Evolutionary conservation across 2,329 filamentous ascomycete species (phyloP).

Genomic region (Sphaerulina vaccinii): DNA sequence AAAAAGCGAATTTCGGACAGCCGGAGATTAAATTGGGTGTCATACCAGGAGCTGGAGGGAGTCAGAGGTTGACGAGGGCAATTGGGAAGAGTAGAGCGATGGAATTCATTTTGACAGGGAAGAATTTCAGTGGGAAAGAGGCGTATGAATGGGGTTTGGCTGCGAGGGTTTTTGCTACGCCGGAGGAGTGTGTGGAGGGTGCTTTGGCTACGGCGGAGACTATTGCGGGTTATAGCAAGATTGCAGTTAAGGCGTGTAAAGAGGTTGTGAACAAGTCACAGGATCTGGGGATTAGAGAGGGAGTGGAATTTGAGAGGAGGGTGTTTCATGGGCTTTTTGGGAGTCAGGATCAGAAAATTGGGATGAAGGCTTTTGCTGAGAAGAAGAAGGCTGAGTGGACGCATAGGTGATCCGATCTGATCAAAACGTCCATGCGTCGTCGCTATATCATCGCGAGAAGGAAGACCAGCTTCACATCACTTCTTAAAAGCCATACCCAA

Average conservation of each 20-base stretch:
- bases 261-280: constrained; percentile 99
- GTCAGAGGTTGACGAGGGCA: constrained; percentile 77
- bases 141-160: constrained; percentile 90
- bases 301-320: constrained; percentile 89
- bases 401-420: constrained; percentile 52
- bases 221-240: constrained; percentile 80
- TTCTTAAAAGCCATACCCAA: constrained; percentile 33
- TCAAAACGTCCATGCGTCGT: not conserved
- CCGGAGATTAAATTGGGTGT: constrained; percentile 95
- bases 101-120: constrained; percentile 86
- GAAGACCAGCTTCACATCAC: not conserved
- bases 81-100: constrained; percentile 73
- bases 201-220: constrained; percentile 81
- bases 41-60: constrained; percentile 88
- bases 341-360: constrained; percentile 92
- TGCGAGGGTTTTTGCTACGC: constrained; percentile 73
- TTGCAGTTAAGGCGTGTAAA: constrained; percentile 88
- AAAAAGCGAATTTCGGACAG: constrained; percentile 86
- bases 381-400: constrained; percentile 93
- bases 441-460: not conserved
- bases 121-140: constrained; percentile 77
- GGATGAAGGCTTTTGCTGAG: constrained; percentile 89
- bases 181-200: constrained; percentile 79
- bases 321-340: constrained; percentile 94
- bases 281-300: constrained; percentile 81